phyloP scores from a whole-genome alignment of 345 rosid genomes.

The Anastatica hierochuntica region DNA sequence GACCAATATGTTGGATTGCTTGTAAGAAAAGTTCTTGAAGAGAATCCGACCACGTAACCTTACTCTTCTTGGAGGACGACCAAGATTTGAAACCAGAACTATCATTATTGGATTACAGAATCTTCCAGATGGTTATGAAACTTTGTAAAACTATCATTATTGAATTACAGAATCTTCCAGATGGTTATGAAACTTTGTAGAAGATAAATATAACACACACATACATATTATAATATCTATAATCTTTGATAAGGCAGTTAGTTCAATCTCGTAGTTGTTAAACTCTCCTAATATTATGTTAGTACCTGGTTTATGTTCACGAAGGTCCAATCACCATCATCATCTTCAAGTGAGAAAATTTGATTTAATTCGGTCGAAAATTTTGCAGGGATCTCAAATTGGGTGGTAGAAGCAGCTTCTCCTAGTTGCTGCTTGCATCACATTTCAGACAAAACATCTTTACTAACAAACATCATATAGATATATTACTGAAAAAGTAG shows the following conservation, averaged over 20 bases:
- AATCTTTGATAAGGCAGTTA: background rate
- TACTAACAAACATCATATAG: background rate
- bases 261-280: too few relatives aligned
- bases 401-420: slow-evolving; percentile 1
- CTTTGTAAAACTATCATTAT: too few relatives aligned
- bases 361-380: slow-evolving; percentile 3
- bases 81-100: background rate
- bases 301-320: slow-evolving; percentile 16
- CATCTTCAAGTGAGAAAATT: background rate
- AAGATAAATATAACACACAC: too few relatives aligned
- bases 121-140: too few relatives aligned
- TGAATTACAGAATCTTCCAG: too few relatives aligned
- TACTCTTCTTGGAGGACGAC: slow-evolving; percentile 45
- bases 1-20: slow-evolving; percentile 46
- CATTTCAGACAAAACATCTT: background rate
- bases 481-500: background rate
- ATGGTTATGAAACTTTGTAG: too few relatives aligned
- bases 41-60: slow-evolving; percentile 48
- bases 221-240: too few relatives aligned
- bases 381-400: slow-evolving; percentile 2
- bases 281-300: background rate
- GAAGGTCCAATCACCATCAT: background rate
- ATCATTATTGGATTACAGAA: too few relatives aligned
- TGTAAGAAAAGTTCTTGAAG: slow-evolving; percentile 57
- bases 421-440: slow-evolving; percentile 7